Evolutionary conservation across 2,329 filamentous ascomycete species (phyloP), one percentile per base, ranked within the genome.

Genomic region (Scleromitrula shiraiana): DNA sequence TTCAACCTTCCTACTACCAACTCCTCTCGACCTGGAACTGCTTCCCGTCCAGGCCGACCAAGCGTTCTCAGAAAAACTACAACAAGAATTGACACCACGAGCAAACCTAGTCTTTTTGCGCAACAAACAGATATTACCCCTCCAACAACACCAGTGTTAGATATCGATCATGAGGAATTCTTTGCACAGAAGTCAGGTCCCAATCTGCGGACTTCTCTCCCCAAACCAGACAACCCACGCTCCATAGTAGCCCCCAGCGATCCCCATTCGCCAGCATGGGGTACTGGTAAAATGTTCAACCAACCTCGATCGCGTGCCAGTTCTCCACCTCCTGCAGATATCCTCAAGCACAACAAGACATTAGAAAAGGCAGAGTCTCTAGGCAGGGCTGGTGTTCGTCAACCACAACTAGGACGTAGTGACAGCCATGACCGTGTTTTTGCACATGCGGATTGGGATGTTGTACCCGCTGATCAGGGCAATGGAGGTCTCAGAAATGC

Each of bases 401-500:
- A 82, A 61, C 78, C 78, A 23, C 70, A 70, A 30, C 62, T 70
- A 5, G 61, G 72, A 26, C 70, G 79, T 38, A 82, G 78, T 60
- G 76, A 81, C 46, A 84, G 76, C 62, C 81, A 82, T 57, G 82
- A 85, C 58, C 71, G 75, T 26, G 76, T 84, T 40, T 90, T 90
- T 59, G 83, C 86, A 40, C 76, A 80, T n/a, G 84, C 85, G 8
- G 76, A 83, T 43, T 97, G 90, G 86, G 83, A 76, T 27, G 80
- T 97, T 29, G 85, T 89, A 51, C 82, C 83, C 48, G 87, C 89
- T 0, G 84, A 95, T 48, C 88, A 95, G 67, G 91, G 91, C 50
- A 97, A 97, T 62, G 90, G 89, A 19, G 93, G 91, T 17, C 76
- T 97, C 41, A 82, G 86, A 59, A 96, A 95, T 63, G 91, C 91